Percentiles rank a stretch among this genome's conserved stretches.
These are phyloP conservation scores for Cercospora canescens DNA, from an alignment of 2,329 filamentous ascomycete species.

Conservation along the genomic window DNA sequence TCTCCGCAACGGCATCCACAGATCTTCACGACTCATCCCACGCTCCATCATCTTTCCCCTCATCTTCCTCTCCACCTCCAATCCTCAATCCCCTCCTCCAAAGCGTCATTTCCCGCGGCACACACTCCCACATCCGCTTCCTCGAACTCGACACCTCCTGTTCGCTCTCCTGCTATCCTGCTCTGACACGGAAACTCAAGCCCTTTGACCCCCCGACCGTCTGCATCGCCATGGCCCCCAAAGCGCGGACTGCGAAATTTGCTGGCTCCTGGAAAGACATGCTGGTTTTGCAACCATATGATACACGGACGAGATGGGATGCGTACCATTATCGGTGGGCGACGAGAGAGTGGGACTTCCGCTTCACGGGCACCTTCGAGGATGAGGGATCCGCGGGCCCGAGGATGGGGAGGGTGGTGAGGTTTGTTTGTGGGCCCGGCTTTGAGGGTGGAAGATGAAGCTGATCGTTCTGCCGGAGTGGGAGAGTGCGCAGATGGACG, in stretches of 20 bases:
- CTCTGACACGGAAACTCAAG: constrained; percentile 1
- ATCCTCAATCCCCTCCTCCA: constrained; percentile 1
- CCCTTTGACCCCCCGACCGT: background rate
- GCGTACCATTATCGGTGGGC: constrained; percentile 10
- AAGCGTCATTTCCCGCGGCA: background rate
- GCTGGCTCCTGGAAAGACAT: constrained; percentile 1
- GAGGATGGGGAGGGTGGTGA: background rate
- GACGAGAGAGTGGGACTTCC: constrained; percentile 6
- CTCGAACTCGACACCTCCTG: constrained; percentile 5
- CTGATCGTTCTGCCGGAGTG: background rate
- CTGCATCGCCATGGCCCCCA: constrained; percentile 6
- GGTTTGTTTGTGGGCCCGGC: background rate
- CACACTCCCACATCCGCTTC: constrained; percentile 5
- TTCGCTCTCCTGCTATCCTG: background rate
- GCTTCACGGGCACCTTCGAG: background rate
- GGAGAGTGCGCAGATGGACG: background rate
- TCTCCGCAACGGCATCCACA: background rate
- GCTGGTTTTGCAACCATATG: constrained; percentile 3
- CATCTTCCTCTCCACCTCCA: background rate
- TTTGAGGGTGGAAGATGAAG: background rate
- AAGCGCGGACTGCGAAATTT: background rate
- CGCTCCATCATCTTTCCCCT: background rate
- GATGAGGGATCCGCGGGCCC: background rate
- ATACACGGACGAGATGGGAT: background rate
- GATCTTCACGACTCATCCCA: background rate